Conservation (phyloP, 495 filamentous ascomycete genomes). For the Annulohypoxylon maeteangense region DNA sequence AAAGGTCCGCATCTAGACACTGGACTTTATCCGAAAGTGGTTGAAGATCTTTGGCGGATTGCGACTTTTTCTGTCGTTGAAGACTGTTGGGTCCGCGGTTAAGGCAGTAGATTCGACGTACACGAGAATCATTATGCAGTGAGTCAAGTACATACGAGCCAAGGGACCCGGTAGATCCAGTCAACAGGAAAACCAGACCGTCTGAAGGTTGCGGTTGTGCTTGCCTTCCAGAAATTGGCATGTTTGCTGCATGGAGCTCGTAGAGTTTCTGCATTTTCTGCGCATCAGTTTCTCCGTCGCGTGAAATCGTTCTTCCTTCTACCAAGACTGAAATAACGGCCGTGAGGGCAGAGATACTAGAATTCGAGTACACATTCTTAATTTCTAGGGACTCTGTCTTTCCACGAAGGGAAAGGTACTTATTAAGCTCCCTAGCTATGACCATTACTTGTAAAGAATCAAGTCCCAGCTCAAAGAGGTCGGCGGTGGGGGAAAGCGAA, state of each 20-base stretch:
- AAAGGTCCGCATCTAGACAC: conserved; percentile 15
- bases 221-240: neutral
- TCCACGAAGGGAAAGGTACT: neutral
- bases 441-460: neutral
- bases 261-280: neutral
- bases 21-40: conserved; percentile 20
- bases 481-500: neutral
- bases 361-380: neutral
- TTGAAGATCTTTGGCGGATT: conserved; percentile 9
- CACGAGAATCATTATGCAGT: neutral
- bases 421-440: neutral
- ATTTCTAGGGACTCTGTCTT: neutral
- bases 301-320: neutral
- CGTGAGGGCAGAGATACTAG: neutral
- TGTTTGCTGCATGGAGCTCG: neutral
- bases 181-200: neutral
- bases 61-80: conserved; percentile 23
- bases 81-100: conserved; percentile 26
- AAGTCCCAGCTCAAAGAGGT: neutral
- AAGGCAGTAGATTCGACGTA: neutral
- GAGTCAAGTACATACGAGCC: neutral
- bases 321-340: neutral
- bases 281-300: neutral
- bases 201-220: neutral
- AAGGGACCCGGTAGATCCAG: neutral